These are phyloP conservation scores for Aspergillus pseudonomiae DNA, from an alignment of 2,329 filamentous ascomycete genomes.

Conservation along the genomic window DNA sequence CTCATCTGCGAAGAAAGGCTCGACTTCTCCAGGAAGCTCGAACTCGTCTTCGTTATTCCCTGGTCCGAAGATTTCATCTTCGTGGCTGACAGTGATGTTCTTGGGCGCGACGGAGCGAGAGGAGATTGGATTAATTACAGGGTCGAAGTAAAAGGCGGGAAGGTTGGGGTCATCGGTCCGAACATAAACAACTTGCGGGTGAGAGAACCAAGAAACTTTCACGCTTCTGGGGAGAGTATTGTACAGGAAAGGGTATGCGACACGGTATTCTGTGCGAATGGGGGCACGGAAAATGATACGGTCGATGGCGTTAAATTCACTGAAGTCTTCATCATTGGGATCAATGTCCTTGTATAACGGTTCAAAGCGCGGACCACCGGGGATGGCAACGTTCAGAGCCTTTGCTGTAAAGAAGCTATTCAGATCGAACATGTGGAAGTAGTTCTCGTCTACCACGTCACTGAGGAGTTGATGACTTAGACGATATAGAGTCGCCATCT, in stretches of 20 bases:
- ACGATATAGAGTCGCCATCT: constrained; percentile 95
- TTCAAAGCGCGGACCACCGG: constrained; percentile 95
- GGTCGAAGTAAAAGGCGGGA: constrained; percentile 96
- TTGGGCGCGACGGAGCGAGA: constrained; percentile 91
- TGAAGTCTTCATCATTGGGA: constrained; percentile 98
- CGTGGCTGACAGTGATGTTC: constrained; percentile 88
- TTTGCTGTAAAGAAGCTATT: constrained; percentile 96
- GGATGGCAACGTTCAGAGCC: constrained; percentile 93
- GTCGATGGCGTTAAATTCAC: constrained; percentile 99
- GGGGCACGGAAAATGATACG: constrained; percentile 97
- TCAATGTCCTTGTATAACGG: constrained; percentile 98
- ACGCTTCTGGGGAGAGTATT: constrained; percentile 96
- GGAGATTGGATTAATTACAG: constrained; percentile 96
- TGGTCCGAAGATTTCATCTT: constrained; percentile 87
- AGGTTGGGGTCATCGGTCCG: constrained; percentile 84
- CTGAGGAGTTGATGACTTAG: constrained; percentile 88
- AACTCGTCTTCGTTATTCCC: constrained; percentile 84
- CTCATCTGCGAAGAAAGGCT: constrained; percentile 89
- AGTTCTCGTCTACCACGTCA: constrained; percentile 93
- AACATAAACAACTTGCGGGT: constrained; percentile 90
- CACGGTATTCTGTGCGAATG: constrained; percentile 92
- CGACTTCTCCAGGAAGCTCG: constrained; percentile 73
- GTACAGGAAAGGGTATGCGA: constrained; percentile 92
- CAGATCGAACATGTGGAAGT: constrained; percentile 95
- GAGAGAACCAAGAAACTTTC: constrained; percentile 88